Base-by-base conservation (phyloP, 306 rosid genomes). In the Sindora glabra region DNA sequence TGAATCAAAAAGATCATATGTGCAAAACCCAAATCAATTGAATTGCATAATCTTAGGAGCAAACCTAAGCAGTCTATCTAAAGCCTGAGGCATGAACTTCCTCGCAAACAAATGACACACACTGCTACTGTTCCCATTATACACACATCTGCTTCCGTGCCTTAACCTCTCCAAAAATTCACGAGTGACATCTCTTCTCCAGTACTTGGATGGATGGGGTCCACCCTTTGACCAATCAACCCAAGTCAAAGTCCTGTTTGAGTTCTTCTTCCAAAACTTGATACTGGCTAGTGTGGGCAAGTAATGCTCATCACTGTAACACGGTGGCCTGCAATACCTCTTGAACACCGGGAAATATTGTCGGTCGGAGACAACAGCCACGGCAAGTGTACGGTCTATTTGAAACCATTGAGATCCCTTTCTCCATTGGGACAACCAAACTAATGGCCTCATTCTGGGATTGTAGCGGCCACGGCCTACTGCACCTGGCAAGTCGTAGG, bases 321-420 rank as follows among this genome's bases (percentile, higher is more conserved):
- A 92, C 0, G 68, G 13, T 1, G 72, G 73, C 3, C 12, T 41
- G 54, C 96, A 88, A 3, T 56, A 17, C 47, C 47, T 76, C 3
- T 52, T n/a, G 29, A 88, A 88, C 34, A 80, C 9, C 0, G 88
- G 65, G 47, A 76, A 88, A 21, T 78, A 88, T 10, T 2, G 42
- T 0, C 1, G 25, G 61, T 89, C 95, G 0, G 95, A 79, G 21
- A 89, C 71, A 2, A 89, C 39, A 30, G 66, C 76, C 1, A 66
- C 3, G 22, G 95, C 95, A 0, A 86, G 56, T 6, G 8, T 22
- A 0, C 98, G 81, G 73, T 88, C 86, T 21, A 89, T 64, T 64
- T 76, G 85, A 55, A 92, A 92, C 98, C 98, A 92, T n/a, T 89
- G 96, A 2, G 95, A 89, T 2, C 99, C 96, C 55, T 92, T 92